Conservation (phyloP, 1,139 yeast species). For the Diutina catenulata region DNA sequence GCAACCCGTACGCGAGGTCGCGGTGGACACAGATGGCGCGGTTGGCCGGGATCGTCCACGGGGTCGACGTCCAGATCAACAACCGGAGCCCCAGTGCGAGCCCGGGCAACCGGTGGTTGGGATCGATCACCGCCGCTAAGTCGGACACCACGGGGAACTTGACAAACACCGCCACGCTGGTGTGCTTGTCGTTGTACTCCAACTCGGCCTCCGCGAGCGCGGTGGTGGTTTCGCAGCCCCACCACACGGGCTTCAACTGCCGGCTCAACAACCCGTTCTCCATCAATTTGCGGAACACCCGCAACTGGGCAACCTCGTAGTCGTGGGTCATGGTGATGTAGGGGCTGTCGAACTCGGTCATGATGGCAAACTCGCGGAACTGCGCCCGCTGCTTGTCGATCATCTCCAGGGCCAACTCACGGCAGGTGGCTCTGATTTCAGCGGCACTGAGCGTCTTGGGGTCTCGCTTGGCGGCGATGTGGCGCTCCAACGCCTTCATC, state of each 20-base stretch:
- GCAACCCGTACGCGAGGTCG: conserved; percentile 44
- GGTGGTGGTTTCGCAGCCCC: conserved; percentile 92
- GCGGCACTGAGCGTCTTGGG: conserved; percentile 17
- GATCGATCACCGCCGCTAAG: conserved; percentile 6
- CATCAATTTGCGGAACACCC: conserved; percentile 56
- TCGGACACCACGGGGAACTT: conserved; percentile 42
- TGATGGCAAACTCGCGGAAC: conserved; percentile 60
- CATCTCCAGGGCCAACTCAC: conserved; percentile 55
- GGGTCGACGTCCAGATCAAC: conserved; percentile 94
- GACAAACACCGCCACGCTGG: conserved; percentile 59
- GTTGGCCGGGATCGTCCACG: conserved; percentile 93
- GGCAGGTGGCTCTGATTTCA: conserved; percentile 54
- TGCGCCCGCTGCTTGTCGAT: conserved; percentile 50
- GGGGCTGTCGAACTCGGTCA: conserved; percentile 69
- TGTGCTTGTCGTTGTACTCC: conserved; percentile 68
- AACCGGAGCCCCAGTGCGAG: conserved; percentile 10
- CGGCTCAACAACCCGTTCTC: conserved; percentile 61
- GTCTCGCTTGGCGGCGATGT: conserved; percentile 14
- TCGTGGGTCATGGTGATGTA: conserved; percentile 62
- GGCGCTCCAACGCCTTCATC: conserved; percentile 48
- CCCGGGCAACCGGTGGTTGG: not conserved
- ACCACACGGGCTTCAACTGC: conserved; percentile 89
- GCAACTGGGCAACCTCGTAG: conserved; percentile 66
- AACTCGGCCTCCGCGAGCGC: conserved; percentile 96
- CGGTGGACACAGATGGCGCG: conserved; percentile 68